Conservation (phyloP, 768 basidiomycete genomes). For the Rhizopogon vesiculosus region DNA sequence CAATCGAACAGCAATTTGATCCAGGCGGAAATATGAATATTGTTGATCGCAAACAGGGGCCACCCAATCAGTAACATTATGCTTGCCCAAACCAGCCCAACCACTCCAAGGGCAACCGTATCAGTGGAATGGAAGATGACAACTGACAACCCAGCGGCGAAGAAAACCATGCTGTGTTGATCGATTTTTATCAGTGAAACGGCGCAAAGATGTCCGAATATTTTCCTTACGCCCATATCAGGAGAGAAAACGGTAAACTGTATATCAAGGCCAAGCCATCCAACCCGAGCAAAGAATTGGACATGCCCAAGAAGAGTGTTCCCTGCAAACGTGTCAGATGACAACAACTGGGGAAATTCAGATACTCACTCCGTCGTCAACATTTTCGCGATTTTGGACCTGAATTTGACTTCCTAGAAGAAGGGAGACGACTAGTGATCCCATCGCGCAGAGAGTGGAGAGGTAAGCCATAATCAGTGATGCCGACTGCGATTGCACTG, state of each 20-base stretch:
- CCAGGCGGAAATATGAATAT: too few species aligned
- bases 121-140: constrained; percentile 18
- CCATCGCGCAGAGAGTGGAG: constrained; percentile 31
- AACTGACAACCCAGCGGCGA: constrained; percentile 18
- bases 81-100: too few species aligned
- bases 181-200: too few species aligned
- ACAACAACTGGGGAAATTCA: neutral
- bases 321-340: constrained; percentile 7
- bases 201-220: neutral
- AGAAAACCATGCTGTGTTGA: constrained; percentile 18
- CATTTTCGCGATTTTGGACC: constrained; percentile 14
- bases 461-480: constrained; percentile 30
- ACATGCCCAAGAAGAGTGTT: constrained; percentile 15
- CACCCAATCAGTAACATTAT: too few species aligned
- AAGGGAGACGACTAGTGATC: constrained; percentile 29
- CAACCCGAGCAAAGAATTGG: constrained; percentile 13
- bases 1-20: too few species aligned
- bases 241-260: constrained; percentile 26
- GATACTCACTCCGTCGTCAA: constrained; percentile 9
- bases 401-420: constrained; percentile 33
- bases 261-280: constrained; percentile 27
- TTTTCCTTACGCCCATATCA: constrained; percentile 26
- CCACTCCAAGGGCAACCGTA: constrained; percentile 3
- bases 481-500: constrained; percentile 8
- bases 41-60: too few species aligned